These are phyloP conservation scores for Ensete glaucum DNA, from an alignment of 176 grass and related monocot genomes.

Conservation along the genomic window DNA sequence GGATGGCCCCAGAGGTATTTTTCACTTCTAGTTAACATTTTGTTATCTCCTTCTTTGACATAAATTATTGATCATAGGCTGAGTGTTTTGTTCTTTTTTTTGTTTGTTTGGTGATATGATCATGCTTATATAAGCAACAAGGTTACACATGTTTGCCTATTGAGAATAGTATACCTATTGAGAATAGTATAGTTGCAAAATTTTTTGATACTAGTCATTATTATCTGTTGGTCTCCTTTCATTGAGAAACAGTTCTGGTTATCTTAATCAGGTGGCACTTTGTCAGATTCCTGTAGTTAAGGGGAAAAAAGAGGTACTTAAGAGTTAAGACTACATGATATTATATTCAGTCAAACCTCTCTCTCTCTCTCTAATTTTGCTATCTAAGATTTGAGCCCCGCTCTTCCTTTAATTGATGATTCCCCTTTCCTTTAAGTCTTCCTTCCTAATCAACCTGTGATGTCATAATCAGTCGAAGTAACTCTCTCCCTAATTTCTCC, in stretches of 20 bases:
- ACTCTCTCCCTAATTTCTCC: no score
- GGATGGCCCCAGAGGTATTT: conserved; percentile 96
- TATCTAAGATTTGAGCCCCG: not conserved
- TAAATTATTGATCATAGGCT: not conserved
- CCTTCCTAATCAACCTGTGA: no score
- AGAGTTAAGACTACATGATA: no score
- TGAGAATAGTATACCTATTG: not conserved
- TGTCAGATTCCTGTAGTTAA: not conserved
- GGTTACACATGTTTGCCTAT: not conserved
- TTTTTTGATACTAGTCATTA: not conserved
- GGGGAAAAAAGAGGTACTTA: not conserved
- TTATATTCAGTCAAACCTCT: no score
- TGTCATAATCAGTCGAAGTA: no score
- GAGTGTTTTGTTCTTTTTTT: not conserved
- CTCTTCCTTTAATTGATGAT: not conserved
- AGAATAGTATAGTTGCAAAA: not conserved
- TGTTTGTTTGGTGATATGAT: not conserved
- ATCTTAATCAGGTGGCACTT: not conserved
- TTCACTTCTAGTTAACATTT: not conserved
- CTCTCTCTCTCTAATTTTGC: no score
- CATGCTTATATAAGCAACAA: not conserved
- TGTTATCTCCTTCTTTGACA: not conserved
- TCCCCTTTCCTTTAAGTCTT: not conserved
- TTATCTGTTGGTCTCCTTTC: not conserved
- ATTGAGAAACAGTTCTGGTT: not conserved